A percentile compares a stretch with the other conserved stretches of the same genome.
These are phyloP conservation scores for Amanita fuliginea DNA, from an alignment of 768 basidiomycete genomes.

Conservation along the genomic window DNA sequence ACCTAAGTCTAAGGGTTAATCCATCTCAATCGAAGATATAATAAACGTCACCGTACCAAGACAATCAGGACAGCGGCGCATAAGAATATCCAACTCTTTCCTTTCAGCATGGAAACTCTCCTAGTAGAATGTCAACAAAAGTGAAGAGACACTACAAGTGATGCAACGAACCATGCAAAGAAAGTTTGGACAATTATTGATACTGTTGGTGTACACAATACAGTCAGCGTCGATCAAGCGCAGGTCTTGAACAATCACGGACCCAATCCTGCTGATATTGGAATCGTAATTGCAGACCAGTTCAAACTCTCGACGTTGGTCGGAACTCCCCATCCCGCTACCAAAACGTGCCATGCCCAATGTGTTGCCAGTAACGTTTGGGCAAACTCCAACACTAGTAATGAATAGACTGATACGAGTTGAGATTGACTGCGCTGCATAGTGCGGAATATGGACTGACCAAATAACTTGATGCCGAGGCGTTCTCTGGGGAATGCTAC, in stretches of 20 bases:
- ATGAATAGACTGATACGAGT: not conserved
- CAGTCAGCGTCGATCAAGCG: not conserved
- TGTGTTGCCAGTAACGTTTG: constrained; percentile 4
- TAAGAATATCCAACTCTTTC: not conserved
- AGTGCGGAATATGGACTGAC: not conserved
- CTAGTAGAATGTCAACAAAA: not conserved
- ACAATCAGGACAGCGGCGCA: not conserved
- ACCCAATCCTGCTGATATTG: not conserved
- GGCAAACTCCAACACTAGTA: constrained; percentile 3
- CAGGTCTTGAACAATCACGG: not conserved
- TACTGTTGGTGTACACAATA: not conserved
- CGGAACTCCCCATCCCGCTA: not conserved
- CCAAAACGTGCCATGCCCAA: constrained; percentile 4
- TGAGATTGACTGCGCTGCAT: too few species aligned
- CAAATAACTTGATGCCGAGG: not conserved
- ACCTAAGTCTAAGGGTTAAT: not conserved
- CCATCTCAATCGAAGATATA: too few species aligned
- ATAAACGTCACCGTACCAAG: not conserved
- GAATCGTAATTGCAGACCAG: constrained; percentile 4
- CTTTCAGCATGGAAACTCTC: constrained; percentile 3
- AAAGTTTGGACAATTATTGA: constrained; percentile 5
- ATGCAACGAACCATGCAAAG: constrained; percentile 4
- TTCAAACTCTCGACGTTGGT: not conserved
- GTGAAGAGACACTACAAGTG: not conserved
- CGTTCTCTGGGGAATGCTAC: constrained; percentile 4